Evolutionary conservation across 2,329 filamentous ascomycete species (phyloP), one percentile per base, ranked within the genome.

Genomic region (Aureobasidium sp.): DNA sequence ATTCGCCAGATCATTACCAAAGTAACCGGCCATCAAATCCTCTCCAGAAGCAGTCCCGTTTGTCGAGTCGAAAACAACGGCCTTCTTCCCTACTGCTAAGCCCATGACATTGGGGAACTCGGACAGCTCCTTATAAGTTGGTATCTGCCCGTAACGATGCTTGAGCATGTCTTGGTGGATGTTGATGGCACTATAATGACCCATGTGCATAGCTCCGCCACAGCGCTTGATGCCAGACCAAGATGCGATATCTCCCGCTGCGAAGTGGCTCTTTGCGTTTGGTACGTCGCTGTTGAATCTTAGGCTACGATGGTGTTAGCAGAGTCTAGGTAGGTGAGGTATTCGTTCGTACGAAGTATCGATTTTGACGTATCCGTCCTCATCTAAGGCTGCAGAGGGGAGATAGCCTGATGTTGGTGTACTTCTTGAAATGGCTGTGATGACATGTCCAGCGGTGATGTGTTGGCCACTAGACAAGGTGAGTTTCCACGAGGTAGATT

Each of bases 191-290:
- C 42, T 37, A 5, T 58, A 58, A 9, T 86, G 83, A 39, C 88
- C 89, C 78, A 86, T 85, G 69, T 88, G 83, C 81, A 92, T 89
- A 37, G 89, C 89, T 15, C 79, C 83, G 29, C 89, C 89, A 67
- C 86, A 90, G 47, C 89, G 86, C 77, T 91, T 92, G 76, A 93
- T 91, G 47, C 88, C 89, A 0, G 86, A 82, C 89, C 89, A 92
- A 53, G 78, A 76, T 36, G 81, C 82, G 16, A 89, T 76, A 69
- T 93, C 89, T 16, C 89, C 89, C 27, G 84, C 79, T 13, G 85
- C 88, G 68, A 87, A 88, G 71, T 92, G 89, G 30, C 74, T 73
- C 0, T 77, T 74, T 13, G 82, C 73, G 65, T 90, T 87, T 5
- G 85, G 78, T 0, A 83, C 76, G 0, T 74, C 75, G 1, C 74